phyloP scores from a whole-genome alignment of 1,284 basidiomycete genomes.

The Ganoderma lingzhi region DNA sequence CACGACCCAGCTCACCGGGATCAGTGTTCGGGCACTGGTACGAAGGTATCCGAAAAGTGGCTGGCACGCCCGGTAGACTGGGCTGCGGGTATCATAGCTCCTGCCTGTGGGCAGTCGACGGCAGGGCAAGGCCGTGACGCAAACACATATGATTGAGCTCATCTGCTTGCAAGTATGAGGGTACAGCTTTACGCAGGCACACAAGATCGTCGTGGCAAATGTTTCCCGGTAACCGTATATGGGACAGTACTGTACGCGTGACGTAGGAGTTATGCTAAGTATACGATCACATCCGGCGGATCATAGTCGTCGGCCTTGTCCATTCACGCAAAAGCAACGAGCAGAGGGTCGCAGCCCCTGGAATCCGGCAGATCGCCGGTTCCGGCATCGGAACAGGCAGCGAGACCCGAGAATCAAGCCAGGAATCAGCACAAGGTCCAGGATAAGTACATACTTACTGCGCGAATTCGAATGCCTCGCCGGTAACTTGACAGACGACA shows the following conservation, averaged over 20 bases:
- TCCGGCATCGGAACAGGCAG: background rate
- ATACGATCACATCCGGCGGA: background rate
- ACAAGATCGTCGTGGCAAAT: slow-evolving; percentile 7
- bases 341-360: background rate
- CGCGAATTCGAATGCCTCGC: background rate
- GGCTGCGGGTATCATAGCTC: background rate
- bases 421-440: background rate
- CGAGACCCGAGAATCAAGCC: background rate
- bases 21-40: background rate
- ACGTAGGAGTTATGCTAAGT: background rate
- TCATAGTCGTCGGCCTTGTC: background rate
- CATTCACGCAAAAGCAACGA: background rate
- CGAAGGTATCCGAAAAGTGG: background rate
- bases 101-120: background rate
- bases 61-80: background rate
- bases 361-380: background rate
- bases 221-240: background rate
- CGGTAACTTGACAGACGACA: too few species aligned
- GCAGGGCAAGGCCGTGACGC: background rate
- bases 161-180: background rate
- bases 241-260: background rate
- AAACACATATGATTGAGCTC: slow-evolving; percentile 15
- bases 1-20: background rate
- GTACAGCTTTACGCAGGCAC: slow-evolving; percentile 7
- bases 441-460: background rate